A percentile compares a stretch with the other conserved stretches of the same genome.
phyloP scores from a whole-genome alignment of 441 rosid species.

The Dalechampia spathulata region DNA sequence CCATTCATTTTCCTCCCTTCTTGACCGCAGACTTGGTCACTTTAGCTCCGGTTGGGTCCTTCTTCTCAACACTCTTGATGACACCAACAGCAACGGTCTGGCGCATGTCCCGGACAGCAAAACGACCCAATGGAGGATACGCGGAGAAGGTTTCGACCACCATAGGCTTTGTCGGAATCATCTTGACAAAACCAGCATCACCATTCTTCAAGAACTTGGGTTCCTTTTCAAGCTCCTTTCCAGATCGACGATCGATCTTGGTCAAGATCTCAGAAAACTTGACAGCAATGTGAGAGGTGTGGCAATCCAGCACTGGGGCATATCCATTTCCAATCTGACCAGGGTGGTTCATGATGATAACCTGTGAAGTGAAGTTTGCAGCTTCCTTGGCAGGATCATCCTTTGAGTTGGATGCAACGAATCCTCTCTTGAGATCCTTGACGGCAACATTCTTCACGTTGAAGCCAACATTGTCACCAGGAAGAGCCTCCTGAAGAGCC shows the following conservation, averaged over 20 bases:
- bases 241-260: constrained; percentile 39
- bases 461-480: constrained; percentile 63
- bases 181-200: constrained; percentile 42
- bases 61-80: constrained; percentile 73
- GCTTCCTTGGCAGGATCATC: constrained; percentile 78
- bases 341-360: constrained; percentile 44
- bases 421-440: constrained; percentile 84
- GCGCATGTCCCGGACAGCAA: constrained; percentile 67
- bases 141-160: constrained; percentile 65
- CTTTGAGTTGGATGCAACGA: constrained; percentile 70
- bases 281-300: constrained; percentile 37
- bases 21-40: constrained; percentile 68
- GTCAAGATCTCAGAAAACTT: constrained; percentile 35
- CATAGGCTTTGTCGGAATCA: constrained; percentile 55
- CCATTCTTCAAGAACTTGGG: constrained; percentile 30
- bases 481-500: constrained; percentile 51
- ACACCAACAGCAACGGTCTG: constrained; percentile 69
- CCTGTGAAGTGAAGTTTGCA: constrained; percentile 39
- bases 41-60: constrained; percentile 67
- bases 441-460: constrained; percentile 79
- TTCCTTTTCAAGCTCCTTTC: constrained; percentile 23
- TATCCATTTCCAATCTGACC: constrained; percentile 44
- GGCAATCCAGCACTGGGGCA: constrained; percentile 42
- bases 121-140: constrained; percentile 76
- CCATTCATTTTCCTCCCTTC: constrained; percentile 72